These are phyloP conservation scores for Colletotrichum echinochloae DNA, from an alignment of 2,329 filamentous ascomycete species.

Conservation along the genomic window DNA sequence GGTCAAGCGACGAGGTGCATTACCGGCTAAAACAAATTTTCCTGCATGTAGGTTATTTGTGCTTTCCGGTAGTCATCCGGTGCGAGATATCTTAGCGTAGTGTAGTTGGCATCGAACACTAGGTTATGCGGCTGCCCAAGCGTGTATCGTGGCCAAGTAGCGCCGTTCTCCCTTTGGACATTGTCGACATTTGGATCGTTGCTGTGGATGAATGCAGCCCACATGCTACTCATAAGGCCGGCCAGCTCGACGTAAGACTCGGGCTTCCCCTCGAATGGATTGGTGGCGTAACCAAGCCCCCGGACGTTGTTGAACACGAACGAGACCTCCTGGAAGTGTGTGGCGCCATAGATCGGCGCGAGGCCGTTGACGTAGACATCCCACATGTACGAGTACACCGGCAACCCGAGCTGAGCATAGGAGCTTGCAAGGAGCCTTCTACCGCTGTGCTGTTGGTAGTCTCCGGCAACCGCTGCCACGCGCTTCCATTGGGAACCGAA, in stretches of 20 bases:
- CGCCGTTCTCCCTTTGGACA: neutral
- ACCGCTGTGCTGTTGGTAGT: constrained; percentile 66
- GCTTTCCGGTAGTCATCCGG: constrained; percentile 58
- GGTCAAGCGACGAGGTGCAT: neutral
- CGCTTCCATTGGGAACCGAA: constrained; percentile 76
- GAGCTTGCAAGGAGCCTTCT: constrained; percentile 65
- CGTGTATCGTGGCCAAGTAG: constrained; percentile 59
- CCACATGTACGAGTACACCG: constrained; percentile 67
- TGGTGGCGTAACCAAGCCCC: constrained; percentile 64
- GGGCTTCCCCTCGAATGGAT: constrained; percentile 56
- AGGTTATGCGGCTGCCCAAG: constrained; percentile 56
- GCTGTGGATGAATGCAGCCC: constrained; percentile 62
- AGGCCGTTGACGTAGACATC: constrained; percentile 50
- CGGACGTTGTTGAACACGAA: constrained; percentile 64
- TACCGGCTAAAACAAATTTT: constrained; percentile 28
- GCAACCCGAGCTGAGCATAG: constrained; percentile 60
- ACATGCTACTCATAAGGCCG: constrained; percentile 62
- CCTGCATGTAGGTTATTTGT: constrained; percentile 54
- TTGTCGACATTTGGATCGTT: constrained; percentile 55
- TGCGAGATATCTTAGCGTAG: constrained; percentile 54
- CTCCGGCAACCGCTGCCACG: constrained; percentile 71
- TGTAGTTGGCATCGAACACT: constrained; percentile 62
- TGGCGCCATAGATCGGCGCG: constrained; percentile 43
- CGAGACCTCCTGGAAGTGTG: constrained; percentile 47
- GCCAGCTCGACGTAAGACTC: constrained; percentile 56